Percentiles rank a stretch among this genome's conserved stretches.
phyloP scores from a whole-genome alignment of 1,139 yeast species.

The Yamadazyma friedrichii region DNA sequence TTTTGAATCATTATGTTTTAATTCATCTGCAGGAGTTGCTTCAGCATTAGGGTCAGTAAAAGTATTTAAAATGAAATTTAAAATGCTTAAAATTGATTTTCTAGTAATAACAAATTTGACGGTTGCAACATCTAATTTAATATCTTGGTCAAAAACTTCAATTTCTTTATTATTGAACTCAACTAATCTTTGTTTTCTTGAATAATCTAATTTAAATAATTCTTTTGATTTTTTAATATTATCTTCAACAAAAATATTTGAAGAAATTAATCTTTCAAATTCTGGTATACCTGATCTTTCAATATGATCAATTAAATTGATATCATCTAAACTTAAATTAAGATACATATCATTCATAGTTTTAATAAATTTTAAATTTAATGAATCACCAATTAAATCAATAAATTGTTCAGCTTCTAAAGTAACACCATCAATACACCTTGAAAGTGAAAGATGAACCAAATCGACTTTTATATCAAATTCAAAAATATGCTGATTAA shows the following conservation, averaged over 20 bases:
- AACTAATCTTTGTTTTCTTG: conserved; percentile 61
- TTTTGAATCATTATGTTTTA: conserved; percentile 61
- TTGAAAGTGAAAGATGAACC: conserved; percentile 61
- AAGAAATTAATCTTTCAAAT: conserved; percentile 68
- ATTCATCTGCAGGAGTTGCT: conserved; percentile 63
- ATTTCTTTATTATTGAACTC: conserved; percentile 53
- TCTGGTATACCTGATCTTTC: conserved; percentile 64
- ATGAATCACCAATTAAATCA: conserved; percentile 67
- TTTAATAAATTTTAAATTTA: conserved; percentile 59
- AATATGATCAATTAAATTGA: conserved; percentile 73
- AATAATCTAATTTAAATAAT: conserved; percentile 62
- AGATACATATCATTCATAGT: conserved; percentile 65
- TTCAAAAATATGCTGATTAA: conserved; percentile 63
- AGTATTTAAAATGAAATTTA: conserved; percentile 82
- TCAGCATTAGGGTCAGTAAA: conserved; percentile 80
- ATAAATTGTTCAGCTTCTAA: conserved; percentile 67
- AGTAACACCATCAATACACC: conserved; percentile 64
- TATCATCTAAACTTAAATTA: conserved; percentile 60
- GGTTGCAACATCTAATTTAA: conserved; percentile 76
- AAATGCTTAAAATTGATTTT: conserved; percentile 70
- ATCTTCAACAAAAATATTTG: conserved; percentile 47
- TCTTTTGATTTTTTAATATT: conserved; percentile 35
- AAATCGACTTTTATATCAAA: conserved; percentile 65
- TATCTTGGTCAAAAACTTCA: conserved; percentile 76
- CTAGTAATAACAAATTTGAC: conserved; percentile 76